Base-by-base conservation (phyloP, 2,329 filamentous ascomycete species). In the Diaporthe sp. region DNA sequence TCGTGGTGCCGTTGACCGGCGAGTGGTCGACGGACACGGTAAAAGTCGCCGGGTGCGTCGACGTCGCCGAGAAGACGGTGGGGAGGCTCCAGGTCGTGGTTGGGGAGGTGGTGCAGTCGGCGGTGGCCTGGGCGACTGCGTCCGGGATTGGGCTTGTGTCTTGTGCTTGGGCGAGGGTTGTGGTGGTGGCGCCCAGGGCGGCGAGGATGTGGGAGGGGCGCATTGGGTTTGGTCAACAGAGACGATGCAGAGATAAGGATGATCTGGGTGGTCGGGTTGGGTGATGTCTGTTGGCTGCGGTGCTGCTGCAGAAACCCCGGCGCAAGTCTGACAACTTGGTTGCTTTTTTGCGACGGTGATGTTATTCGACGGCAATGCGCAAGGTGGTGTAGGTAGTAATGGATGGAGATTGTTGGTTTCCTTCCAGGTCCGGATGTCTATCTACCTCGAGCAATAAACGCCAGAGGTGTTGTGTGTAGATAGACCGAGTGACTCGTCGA, bases 151-250 rank as follows among this genome's bases (percentile, higher is more conserved):
- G 70, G 39, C n/a, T 70, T 35, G 58, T 55, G 71, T 63, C 47
- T 13, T 73, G 63, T 22, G 71, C 71, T 17, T 63, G 65, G 53
- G 47, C 71, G 32, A 70, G 42, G 39, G 37, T 35, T 35, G 50
- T 61, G 35, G 39, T 56, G 8, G 71, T 55, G 19, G 71, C 73
- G 51, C 74, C 47, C 39, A 37, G n/a, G 68, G 32, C 59, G 74
- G 68, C 66, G 35, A 73, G 50, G 58, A 75, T 55, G 53, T 70
- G 51, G 25, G 59, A 55, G 35, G 66, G 44, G 53, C 71, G 74
- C 74, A 75, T 75, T 32, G 22, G 59, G 9, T 32, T 8, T 13
- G n/a, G n/a, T 12, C 6, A 37, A 37, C 6, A 12, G 37, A 12
- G 37, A 8, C 37, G 37, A 37, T 37, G 37, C n/a, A n/a, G 44